phyloP scores from a whole-genome alignment of 2,329 filamentous ascomycete genomes.

The Penicillium fuscoglaucum region DNA sequence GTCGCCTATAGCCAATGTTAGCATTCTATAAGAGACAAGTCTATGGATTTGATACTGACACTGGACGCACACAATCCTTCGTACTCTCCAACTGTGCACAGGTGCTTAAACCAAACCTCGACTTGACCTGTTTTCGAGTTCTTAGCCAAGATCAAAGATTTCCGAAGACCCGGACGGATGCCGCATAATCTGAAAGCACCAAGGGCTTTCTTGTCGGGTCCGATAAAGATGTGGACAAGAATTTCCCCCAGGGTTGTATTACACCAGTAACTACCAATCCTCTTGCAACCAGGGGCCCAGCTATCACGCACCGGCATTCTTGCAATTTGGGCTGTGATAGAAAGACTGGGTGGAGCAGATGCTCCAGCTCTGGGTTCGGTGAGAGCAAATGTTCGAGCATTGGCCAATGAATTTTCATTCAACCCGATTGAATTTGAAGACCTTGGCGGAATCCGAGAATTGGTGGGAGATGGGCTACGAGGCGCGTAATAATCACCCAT shows the following conservation, averaged over 20 bases:
- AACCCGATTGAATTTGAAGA: not conserved
- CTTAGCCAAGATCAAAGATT: not conserved
- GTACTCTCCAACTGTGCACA: conserved; percentile 2
- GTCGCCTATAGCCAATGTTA: not conserved
- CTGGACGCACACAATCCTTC: not conserved
- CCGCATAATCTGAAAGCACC: conserved; percentile 7
- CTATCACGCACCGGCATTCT: not conserved
- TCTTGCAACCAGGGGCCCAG: not conserved
- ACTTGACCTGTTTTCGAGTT: not conserved
- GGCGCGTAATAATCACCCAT: not conserved
- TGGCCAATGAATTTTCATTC: not conserved
- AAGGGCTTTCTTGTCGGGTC: not conserved
- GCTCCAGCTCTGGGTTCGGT: not conserved
- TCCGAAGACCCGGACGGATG: not conserved
- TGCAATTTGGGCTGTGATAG: not conserved
- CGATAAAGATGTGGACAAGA: not conserved
- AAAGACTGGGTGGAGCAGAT: not conserved
- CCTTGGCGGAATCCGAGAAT: not conserved
- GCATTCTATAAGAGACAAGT: not conserved
- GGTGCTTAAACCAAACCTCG: conserved; percentile 7
- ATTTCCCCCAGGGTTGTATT: not conserved
- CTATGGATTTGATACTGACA: not conserved
- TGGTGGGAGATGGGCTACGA: not conserved
- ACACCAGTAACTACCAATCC: not conserved
- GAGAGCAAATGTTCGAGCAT: too few species aligned